Evolutionary conservation across 148 eudicot species (phyloP), one percentile per base, ranked within the genome.

Genomic region (Rhododendron ovatum): DNA sequence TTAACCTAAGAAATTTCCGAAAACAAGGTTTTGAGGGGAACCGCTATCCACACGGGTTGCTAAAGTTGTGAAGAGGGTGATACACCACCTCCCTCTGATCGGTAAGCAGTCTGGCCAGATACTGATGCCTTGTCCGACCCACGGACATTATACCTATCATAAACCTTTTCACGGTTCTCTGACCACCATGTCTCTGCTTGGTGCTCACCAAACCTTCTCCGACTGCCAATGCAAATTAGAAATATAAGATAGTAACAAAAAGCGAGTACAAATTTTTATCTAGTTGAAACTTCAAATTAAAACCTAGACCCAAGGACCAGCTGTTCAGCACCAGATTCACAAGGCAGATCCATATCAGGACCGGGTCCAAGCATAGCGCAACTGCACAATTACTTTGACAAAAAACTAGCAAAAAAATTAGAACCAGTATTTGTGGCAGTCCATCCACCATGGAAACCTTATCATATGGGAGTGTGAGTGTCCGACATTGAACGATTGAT

Each of bases 171-270:
- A 9, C 99, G 98, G 75, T 96, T 96, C 88, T 95, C 99, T 5
- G 99, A 93, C 99, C 99, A 96, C 99, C 99, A 96, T 47, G 93
- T 94, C 91, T 96, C 97, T 9, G 98, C 99, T 89, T 96, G 99
- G 87, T 94, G 96, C 90, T 96, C 99, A 22, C 98, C 98, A 51
- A 96, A 96, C 87, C 99, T 91, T 89, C 98, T 92, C 82, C 99
- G 96, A 86, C 99, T 96, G 93, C 84, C 86, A 13, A 78, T 76
- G 15, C 80, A 80, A 80, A 41, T 75, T 20, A 67, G 48, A 45
- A 82, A 55, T 17, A 71, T 53, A 20, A 82, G 39, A 73, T 12
- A 35, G 30, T 37, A 50, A 14, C 3, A 35, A 17, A 15, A 80
- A 79, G 48, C 11, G 1, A n/a, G 20, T 48, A 26, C 22, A 47